These are phyloP conservation scores for Chlamydomonas asymmetrica DNA, from an alignment of 139 green algal species.

Conservation along the genomic window DNA sequence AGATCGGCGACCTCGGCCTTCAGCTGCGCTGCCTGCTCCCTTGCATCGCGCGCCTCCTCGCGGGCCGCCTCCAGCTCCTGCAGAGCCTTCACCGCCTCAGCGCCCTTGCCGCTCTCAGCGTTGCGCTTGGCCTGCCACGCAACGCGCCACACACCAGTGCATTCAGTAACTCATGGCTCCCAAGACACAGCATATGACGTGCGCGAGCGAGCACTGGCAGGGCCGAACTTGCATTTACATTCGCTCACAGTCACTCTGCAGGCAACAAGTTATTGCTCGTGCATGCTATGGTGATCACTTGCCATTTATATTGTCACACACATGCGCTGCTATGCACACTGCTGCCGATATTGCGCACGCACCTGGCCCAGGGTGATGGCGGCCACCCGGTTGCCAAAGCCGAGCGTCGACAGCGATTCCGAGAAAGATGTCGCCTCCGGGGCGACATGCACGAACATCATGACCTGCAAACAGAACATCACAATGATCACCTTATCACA, in stretches of 20 bases:
- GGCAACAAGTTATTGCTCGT: neutral
- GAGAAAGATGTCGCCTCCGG: slow-evolving; percentile 71
- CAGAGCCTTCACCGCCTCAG: slow-evolving; percentile 65
- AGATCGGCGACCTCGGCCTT: neutral
- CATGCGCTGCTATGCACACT: neutral
- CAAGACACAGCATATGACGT: neutral
- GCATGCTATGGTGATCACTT: too few species aligned
- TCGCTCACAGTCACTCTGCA: neutral
- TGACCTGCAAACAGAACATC: slow-evolving; percentile 61
- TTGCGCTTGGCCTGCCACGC: slow-evolving; percentile 61
- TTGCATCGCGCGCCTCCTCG: neutral
- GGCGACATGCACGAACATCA: slow-evolving; percentile 94
- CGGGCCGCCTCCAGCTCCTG: slow-evolving; percentile 3
- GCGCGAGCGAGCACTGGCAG: neutral
- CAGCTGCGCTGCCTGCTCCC: neutral
- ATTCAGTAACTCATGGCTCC: neutral
- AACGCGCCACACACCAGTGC: neutral
- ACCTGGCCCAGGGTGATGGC: slow-evolving; percentile 89
- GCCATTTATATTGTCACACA: neutral
- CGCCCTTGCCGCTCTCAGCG: slow-evolving; percentile 57
- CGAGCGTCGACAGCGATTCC: slow-evolving; percentile 83
- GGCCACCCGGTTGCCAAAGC: slow-evolving; percentile 83
- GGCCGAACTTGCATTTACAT: too few species aligned
- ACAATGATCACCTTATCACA: too few species aligned
- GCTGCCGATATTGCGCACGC: neutral